Base-by-base conservation (phyloP, 2,329 filamentous ascomycete species). In the Allantophomopsis lycopodina region DNA sequence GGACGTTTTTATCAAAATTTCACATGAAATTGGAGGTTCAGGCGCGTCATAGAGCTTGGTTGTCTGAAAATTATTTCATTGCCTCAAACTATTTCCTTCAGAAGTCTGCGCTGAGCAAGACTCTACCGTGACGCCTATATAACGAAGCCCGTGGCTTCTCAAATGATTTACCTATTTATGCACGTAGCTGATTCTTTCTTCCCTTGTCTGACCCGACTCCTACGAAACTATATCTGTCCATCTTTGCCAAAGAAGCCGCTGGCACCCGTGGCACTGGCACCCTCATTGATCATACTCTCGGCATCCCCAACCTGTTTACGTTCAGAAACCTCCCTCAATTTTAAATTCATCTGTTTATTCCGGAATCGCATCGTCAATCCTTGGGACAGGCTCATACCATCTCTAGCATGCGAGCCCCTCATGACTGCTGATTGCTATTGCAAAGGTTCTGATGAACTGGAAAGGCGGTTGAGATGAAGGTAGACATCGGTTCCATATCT, bases 401-500 rank as follows among this genome's bases (percentile, higher is more conserved):
- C 59, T 49, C 56, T 52, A 46, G 57, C 55, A 62, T 66, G 69
- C 59, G 72, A 73, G 63, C 79, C 81, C 74, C 82, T 86, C 80
- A 79, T 87, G 82, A 85, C 82, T 71, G 81, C 79, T 55, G 50
- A 48, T 57, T 79, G 71, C 74, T 91, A 96, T 84, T 95, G 89
- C 38, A 98, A 70, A 48, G 91, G 91, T 61, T 98, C 91, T 18
- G 88, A 95, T 31, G 86, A 94, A 49, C 86, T 94, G 34, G 87
- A 94, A 18, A 98, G 73, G 41, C 91, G 78, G 66, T 98, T 98
- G 38, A 98, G 76, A 60, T 98, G 91, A 36, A 98, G 82, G 64
- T 98, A 98, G 39, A 96, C 91, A 57, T 98, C 91, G 38, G 91
- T 98, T 48, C 91, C 91, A 61, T 98, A 98, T 43, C 89, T 94